A percentile compares a stretch with the other conserved stretches of the same genome.
Evolutionary conservation across 768 basidiomycete genomes (phyloP).

Genomic region (Epithele typhae): DNA sequence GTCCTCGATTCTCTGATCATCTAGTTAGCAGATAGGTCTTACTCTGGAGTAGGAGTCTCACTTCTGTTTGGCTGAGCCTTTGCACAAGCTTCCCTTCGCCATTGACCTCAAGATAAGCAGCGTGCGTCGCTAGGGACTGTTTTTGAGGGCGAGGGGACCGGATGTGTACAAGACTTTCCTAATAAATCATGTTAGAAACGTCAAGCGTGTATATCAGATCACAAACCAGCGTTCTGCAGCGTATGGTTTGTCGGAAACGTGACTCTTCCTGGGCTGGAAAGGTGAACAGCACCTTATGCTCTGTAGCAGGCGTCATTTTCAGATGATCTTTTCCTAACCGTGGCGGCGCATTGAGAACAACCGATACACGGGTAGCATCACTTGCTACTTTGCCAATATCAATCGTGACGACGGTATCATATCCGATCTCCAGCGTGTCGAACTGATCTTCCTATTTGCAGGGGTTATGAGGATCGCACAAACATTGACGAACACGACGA

Average conservation of each 20-base stretch:
- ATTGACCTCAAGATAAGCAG: slow-evolving; percentile 21
- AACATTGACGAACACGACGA: neutral
- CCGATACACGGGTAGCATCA: neutral
- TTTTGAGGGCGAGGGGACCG: slow-evolving; percentile 3
- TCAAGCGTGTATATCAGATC: too few relatives aligned
- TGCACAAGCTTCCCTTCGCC: slow-evolving; percentile 9
- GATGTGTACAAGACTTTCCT: too few relatives aligned
- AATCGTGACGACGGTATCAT: slow-evolving; percentile 28
- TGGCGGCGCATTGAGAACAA: slow-evolving; percentile 5
- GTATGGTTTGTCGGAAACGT: slow-evolving; percentile 39
- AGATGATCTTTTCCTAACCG: slow-evolving; percentile 17
- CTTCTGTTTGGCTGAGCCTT: slow-evolving; percentile 17
- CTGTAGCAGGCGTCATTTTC: too few relatives aligned
- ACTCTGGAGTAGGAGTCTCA: neutral
- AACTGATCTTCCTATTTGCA: slow-evolving; percentile 37
- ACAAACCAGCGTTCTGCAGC: slow-evolving; percentile 45
- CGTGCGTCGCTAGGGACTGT: slow-evolving; percentile 14
- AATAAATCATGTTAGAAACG: too few relatives aligned
- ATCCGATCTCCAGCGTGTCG: slow-evolving; percentile 49
- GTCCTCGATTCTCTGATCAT: slow-evolving; percentile 16
- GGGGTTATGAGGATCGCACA: slow-evolving; percentile 15
- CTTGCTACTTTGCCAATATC: neutral
- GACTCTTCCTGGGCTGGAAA: slow-evolving; percentile 30
- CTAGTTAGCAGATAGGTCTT: neutral
- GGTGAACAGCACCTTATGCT: slow-evolving; percentile 30